Percentiles rank a stretch among this genome's conserved stretches.
Evolutionary conservation across 495 filamentous ascomycete species (phyloP).

Genomic region (Oidiodendron maius): DNA sequence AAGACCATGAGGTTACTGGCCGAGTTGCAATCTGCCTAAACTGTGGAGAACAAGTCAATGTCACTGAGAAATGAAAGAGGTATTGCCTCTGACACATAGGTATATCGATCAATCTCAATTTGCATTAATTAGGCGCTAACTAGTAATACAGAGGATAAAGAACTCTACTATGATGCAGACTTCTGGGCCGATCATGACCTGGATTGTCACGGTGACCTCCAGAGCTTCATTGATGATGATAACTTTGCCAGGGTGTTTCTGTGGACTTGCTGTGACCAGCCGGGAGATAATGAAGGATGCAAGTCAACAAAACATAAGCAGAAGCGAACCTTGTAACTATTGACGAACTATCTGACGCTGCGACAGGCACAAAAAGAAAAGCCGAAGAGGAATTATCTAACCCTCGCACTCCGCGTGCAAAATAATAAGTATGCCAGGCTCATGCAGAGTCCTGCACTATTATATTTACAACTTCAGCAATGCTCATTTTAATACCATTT

Average conservation of each 20-base stretch:
- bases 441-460: too few relatives aligned
- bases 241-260: slow-evolving; percentile 21
- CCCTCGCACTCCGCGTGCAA: too few relatives aligned
- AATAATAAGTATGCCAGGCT: too few relatives aligned
- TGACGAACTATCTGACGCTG: too few relatives aligned
- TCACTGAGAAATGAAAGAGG: slow-evolving; percentile 9
- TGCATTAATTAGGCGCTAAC: not conserved
- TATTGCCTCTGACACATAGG: slow-evolving; percentile 24
- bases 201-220: slow-evolving; percentile 19
- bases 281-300: slow-evolving; percentile 10
- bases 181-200: slow-evolving; percentile 26
- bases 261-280: slow-evolving; percentile 38
- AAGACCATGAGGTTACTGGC: slow-evolving; percentile 10
- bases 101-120: slow-evolving; percentile 5
- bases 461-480: too few relatives aligned
- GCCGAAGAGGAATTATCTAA: too few relatives aligned
- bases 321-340: too few relatives aligned
- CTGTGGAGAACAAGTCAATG: slow-evolving; percentile 20
- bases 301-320: slow-evolving; percentile 10
- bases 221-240: slow-evolving; percentile 9
- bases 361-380: too few relatives aligned
- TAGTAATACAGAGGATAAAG: slow-evolving; percentile 15
- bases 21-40: slow-evolving; percentile 18
- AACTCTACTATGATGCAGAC: slow-evolving; percentile 19
- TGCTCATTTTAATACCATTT: too few relatives aligned